Evolutionary conservation across 805 yeast species (phyloP).

Genomic region (Cephaloascus albidus): DNA sequence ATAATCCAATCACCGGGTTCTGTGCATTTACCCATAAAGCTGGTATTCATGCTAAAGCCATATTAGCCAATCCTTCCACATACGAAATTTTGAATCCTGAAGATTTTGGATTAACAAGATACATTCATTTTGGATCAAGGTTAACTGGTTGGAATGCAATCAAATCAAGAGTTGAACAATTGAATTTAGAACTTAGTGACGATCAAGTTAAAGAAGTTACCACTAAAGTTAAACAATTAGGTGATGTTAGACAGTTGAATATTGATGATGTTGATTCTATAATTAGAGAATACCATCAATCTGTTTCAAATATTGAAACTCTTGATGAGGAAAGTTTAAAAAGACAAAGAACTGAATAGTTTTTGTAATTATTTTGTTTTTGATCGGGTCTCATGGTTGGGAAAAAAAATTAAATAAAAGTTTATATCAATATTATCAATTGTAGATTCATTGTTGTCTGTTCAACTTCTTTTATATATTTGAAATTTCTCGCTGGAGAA

Average conservation of each 20-base stretch:
- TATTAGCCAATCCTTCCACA: slow-evolving; percentile 97
- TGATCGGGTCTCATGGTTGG: no score
- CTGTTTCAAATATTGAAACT: slow-evolving; percentile 27
- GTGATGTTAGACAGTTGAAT: slow-evolving; percentile 89
- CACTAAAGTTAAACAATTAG: slow-evolving; percentile 82
- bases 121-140: slow-evolving; percentile 96
- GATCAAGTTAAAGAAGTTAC: slow-evolving; percentile 95
- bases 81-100: slow-evolving; percentile 92
- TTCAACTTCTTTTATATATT: no score
- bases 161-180: slow-evolving; percentile 95
- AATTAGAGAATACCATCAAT: slow-evolving; percentile 87
- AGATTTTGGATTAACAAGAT: slow-evolving; percentile 93
- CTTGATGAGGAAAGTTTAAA: not conserved
- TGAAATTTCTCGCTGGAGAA: no score
- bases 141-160: slow-evolving; percentile 99
- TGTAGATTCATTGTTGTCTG: no score
- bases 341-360: not conserved
- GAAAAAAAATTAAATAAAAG: no score
- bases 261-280: slow-evolving; percentile 97
- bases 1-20: slow-evolving; percentile 98
- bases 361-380: no score
- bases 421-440: no score
- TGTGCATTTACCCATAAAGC: slow-evolving; percentile 99
- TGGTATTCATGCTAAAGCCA: slow-evolving; percentile 98
- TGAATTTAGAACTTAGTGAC: slow-evolving; percentile 82